Evolutionary conservation across 495 filamentous ascomycete genomes (phyloP).

Genomic region (Neurospora sp.): DNA sequence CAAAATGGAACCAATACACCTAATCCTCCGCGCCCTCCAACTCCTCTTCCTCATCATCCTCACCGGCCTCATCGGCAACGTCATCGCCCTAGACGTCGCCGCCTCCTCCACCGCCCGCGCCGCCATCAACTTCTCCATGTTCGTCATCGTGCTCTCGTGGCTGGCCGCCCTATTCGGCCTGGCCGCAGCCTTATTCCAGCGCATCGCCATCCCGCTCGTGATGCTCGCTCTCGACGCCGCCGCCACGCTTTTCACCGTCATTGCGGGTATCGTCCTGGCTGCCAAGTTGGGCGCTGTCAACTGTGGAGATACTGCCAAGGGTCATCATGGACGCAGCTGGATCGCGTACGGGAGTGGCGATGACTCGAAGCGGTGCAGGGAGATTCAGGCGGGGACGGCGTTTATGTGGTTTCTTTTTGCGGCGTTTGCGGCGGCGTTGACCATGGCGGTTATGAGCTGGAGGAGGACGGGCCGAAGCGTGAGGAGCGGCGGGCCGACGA

Average conservation of each 20-base stretch:
- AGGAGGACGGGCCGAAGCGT: slow-evolving; percentile 33
- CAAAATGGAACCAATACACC: slow-evolving; percentile 30
- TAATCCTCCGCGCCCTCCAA: slow-evolving; percentile 29
- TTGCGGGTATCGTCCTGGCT: slow-evolving; percentile 35
- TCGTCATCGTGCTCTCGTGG: slow-evolving; percentile 37
- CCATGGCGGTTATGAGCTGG: slow-evolving; percentile 25
- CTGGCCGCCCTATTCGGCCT: slow-evolving; percentile 29
- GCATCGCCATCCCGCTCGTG: slow-evolving; percentile 24
- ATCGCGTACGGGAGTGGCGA: slow-evolving; percentile 37
- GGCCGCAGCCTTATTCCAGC: slow-evolving; percentile 20
- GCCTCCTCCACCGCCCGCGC: slow-evolving; percentile 26
- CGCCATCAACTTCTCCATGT: slow-evolving; percentile 42
- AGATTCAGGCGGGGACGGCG: slow-evolving; percentile 38
- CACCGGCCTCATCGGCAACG: slow-evolving; percentile 40
- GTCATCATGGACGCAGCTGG: slow-evolving; percentile 19
- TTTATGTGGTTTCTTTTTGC: slow-evolving; percentile 43
- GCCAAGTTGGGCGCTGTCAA: slow-evolving; percentile 35
- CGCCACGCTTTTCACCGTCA: slow-evolving; percentile 35
- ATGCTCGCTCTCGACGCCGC: slow-evolving; percentile 29
- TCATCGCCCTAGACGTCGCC: slow-evolving; percentile 33
- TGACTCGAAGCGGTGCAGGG: slow-evolving; percentile 36
- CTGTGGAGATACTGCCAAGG: slow-evolving; percentile 21
- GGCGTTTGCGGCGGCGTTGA: slow-evolving; percentile 23
- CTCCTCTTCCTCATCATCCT: slow-evolving; percentile 34
- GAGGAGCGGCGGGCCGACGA: slow-evolving; percentile 27